Percentiles rank a stretch among this genome's conserved stretches.
Conservation (phyloP, 208 protist genomes). For the Acanthamoeba culbertsoni region DNA sequence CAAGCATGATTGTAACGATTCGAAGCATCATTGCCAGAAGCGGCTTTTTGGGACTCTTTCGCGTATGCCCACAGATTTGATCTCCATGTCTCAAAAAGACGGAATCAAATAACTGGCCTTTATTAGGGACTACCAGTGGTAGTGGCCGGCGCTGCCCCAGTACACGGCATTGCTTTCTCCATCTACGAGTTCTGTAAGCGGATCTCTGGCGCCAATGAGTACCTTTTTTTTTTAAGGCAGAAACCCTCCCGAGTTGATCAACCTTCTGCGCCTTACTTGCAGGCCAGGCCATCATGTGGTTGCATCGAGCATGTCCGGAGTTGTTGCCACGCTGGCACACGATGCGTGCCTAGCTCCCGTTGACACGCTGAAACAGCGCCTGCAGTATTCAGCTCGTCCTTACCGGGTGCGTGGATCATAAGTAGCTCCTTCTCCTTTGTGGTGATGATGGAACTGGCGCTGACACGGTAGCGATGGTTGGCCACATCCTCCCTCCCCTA, state of each 20-base stretch:
- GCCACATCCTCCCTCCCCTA: no score
- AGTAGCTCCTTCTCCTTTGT: neutral
- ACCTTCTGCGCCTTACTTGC: neutral
- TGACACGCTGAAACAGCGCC: neutral
- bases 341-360: neutral
- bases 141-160: neutral
- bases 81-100: neutral
- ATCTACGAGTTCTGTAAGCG: constrained; percentile 23
- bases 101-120: neutral
- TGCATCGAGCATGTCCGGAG: neutral
- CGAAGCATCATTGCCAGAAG: neutral
- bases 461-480: no score
- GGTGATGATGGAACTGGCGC: neutral
- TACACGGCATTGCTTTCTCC: neutral
- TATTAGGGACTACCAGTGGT: neutral
- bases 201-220: neutral
- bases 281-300: neutral
- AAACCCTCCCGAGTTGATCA: neutral
- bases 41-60: neutral
- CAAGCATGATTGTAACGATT: neutral
- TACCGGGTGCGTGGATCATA: neutral
- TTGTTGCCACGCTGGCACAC: neutral
- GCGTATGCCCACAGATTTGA: neutral
- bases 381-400: neutral
- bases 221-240: neutral